phyloP scores from a whole-genome alignment of 1,139 yeast species.

The Lodderomyces margitis region DNA sequence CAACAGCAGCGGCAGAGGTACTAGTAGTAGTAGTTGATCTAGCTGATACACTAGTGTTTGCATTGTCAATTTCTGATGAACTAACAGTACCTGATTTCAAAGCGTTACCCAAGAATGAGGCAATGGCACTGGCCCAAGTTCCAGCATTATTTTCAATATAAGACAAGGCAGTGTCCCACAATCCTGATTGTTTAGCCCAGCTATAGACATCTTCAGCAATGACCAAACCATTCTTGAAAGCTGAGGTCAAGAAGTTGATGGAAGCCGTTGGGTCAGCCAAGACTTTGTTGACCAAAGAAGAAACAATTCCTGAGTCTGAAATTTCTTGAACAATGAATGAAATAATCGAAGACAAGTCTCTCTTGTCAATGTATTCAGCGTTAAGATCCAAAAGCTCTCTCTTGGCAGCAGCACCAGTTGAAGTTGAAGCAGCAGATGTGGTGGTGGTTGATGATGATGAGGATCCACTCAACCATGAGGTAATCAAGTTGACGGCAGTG shows the following conservation, averaged over 20 bases:
- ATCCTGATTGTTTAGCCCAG: constrained; percentile 43
- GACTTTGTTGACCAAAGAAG: constrained; percentile 31
- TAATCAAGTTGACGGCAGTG: constrained; percentile 32
- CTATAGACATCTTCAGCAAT: constrained; percentile 34
- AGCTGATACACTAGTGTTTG: constrained; percentile 19
- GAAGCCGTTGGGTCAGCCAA: constrained; percentile 39
- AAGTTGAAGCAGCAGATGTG: constrained; percentile 20
- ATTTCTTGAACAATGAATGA: constrained; percentile 28
- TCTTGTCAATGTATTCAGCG: constrained; percentile 32
- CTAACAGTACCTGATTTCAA: constrained; percentile 24
- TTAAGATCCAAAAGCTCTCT: constrained; percentile 17
- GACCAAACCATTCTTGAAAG: constrained; percentile 34
- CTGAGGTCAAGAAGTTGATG: constrained; percentile 33
- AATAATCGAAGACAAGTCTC: constrained; percentile 35
- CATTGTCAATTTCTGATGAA: constrained; percentile 27
- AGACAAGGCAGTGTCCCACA: constrained; percentile 30
- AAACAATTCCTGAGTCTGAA: constrained; percentile 37
- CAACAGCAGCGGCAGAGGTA: constrained; percentile 13
- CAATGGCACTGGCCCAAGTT: constrained; percentile 28
- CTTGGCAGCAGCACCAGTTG: constrained; percentile 20
- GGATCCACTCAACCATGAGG: constrained; percentile 20
- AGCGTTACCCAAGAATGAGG: constrained; percentile 24
- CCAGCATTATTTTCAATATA: constrained; percentile 35
- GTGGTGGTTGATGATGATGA: constrained; percentile 18
- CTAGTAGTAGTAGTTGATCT: constrained; percentile 15